Evolutionary conservation across 164 flowering plant genomes (phyloP), one percentile per base, ranked within the genome.

Genomic region (Piper longum): DNA sequence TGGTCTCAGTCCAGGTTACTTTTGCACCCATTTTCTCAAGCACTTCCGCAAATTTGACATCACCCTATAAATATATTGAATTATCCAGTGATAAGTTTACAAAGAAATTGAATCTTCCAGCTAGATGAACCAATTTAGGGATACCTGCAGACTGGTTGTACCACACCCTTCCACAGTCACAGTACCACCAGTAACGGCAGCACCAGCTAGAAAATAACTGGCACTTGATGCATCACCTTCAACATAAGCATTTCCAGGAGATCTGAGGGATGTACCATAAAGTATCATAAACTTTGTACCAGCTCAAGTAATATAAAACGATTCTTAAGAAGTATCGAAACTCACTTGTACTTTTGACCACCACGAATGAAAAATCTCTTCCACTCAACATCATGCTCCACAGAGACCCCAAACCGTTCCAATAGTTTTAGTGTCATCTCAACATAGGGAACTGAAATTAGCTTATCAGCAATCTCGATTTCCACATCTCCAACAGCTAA

Each of bases 161-260:
- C 99, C 99, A 74, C 97, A 95, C 61, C 99, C 99, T 81, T 91
- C 93, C 67, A 95, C 97, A 36, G 96, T 95, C 52, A 95, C 76
- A 18, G 97, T 95, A 60, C 99, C 99, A 69, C 99, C 99, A 66
- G 97, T 95, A 68, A 95, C 73, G 54, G 97, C 99, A 13, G 96
- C 99, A 68, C 99, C 99, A 19, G 95, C 99, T 18, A 95, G 83
- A 80, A 95, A 95, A 80, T 95, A 95, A 79, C 99, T 95, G 43
- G 99, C 99, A 77, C 99, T 95, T 60, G 99, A 95, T 66, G 99
- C 99, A 81, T 95, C 99, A 59, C 99, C 99, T 80, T 95, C 99
- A 43, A 95, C 99, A 74, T 67, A 89, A 66, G 96, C 92, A 48
- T 83, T 85, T 68, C 99, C 95, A 55, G 96, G 96, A 62, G 96